A percentile compares a stretch with the other conserved stretches of the same genome.
phyloP scores from a whole-genome alignment of 78 protist species.

The Cavenderia fasciculata region DNA sequence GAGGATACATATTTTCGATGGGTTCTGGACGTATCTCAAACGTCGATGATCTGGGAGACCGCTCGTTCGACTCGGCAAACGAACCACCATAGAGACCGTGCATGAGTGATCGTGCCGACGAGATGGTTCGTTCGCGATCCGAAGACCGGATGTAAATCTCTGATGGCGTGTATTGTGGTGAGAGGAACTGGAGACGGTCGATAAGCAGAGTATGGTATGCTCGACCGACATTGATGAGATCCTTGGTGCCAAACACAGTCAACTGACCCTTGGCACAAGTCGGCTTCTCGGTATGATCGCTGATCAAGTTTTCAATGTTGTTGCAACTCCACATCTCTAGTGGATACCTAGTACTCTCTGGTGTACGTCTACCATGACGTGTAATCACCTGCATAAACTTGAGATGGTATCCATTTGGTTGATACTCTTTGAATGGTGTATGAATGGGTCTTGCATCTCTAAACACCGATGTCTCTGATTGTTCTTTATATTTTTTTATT shows the following conservation, averaged over 20 bases:
- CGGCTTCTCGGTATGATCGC: conserved; percentile 17
- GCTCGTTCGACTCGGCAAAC: conserved; percentile 53
- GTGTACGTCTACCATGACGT: conserved; percentile 71
- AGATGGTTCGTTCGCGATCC: conserved; percentile 48
- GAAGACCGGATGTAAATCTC: conserved; percentile 48
- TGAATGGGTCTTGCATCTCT: not conserved
- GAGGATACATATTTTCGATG: conserved; percentile 66
- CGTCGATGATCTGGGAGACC: not conserved
- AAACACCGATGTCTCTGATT: not conserved
- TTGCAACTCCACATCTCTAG: conserved; percentile 53
- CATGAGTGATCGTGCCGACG: conserved; percentile 56
- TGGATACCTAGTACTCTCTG: conserved; percentile 35
- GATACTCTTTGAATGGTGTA: conserved; percentile 17
- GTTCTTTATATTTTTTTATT: not conserved
- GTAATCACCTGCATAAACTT: conserved; percentile 57
- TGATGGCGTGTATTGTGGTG: not conserved
- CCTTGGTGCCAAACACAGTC: conserved; percentile 46
- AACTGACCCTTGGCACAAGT: conserved; percentile 39
- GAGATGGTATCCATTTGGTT: not conserved
- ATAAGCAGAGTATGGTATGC: conserved; percentile 14
- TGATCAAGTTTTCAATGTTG: conserved; percentile 31
- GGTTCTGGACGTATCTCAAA: conserved; percentile 15
- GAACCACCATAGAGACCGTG: conserved; percentile 74
- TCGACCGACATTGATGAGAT: conserved; percentile 59
- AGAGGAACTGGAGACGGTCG: conserved; percentile 28